Evolutionary conservation across 1,284 basidiomycete species (phyloP), one percentile per base, ranked within the genome.

Genomic region (Melampsora larici-populina): DNA sequence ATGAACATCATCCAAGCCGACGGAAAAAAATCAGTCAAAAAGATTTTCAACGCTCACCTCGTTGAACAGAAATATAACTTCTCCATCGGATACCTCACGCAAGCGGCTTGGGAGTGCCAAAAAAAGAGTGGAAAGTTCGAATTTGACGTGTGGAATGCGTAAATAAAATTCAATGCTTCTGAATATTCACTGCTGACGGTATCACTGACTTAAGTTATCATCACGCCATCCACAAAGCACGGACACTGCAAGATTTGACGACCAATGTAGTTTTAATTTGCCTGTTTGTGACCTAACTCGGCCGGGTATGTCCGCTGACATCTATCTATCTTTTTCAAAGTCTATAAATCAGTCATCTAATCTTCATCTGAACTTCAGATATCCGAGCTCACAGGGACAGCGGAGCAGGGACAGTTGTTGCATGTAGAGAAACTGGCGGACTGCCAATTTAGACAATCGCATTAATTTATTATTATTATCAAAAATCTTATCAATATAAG

Each of bases 81-180:
- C n/a, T 55, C 43, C 31, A 64, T 67, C 11, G 33, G 63, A 58
- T 66, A 43, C 49, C 46, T 74, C 21, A 74, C 72, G 26, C 46
- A 74, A 74, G 43, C 64, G 31, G 72, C 72, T 33, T 74, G 72
- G 72, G 51, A 67, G 9, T 74, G 72, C 40, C 72, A 74, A 51
- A 67, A 66, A 43, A 58, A 60, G 36, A 74, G 63, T 40, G 72
- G 72, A 17, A 51, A 46, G 29, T 66, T 74, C 67, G 72, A 51
- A 67, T 74, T 74, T 46, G 72, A 74, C 51, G 72, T 74, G 7
- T 74, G 72, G 72, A 74, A 74, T 58, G 43, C 72, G 72, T 74
- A n/a, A 40, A 64, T 71, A 4, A 24, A 26, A 2, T 13, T 69
- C 67, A 69, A 26, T 49, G 29, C 49, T 36, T 31, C 18, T 64